Base-by-base conservation (phyloP, 805 yeast genomes). In the Candida parachauliodes region DNA sequence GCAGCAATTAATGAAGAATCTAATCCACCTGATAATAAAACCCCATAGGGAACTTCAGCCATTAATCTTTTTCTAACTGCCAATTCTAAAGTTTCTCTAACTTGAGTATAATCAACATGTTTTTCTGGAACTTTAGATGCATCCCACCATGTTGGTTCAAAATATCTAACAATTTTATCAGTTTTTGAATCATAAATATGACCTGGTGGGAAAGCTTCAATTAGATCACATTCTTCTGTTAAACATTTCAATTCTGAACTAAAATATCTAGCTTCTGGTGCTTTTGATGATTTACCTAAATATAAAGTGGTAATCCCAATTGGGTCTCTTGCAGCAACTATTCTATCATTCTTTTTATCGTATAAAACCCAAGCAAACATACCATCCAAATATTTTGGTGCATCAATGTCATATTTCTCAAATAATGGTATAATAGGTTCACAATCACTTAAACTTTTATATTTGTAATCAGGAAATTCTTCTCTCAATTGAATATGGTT, bases 21-120 rank as follows among this genome's bases (percentile, higher is more conserved):
- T 57, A 93, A 77, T 49, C 99, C 99, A 60, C 99, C 99, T 16
- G 96, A 88, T 50, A 93, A 74, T 51, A 93, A 72, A 32, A 93
- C 99, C 71, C 99, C 99, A 65, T 87, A 93, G 40, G 99, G 98
- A 45, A 93, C 99, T 73, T 93, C 99, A 40, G 98, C 93, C 99
- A 93, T 93, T 56, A 93, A 77, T 76, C 98, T 84, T 85, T 93
- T 93, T 75, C 98, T 84, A 39, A 93, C 99, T 34, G 98, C 88
- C 68, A 83, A 70, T 66, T 93, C 98, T 60, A 93, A 76, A 34
- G 86, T 63, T 54, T 81, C 83, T 65, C 96, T 82, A 44, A 93
- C 76, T 42, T 67, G 51, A 54, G 60, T 77, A 59, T 72, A 79
- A 60, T 91, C 95, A 32, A 83, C 86, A 30, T 81, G 87, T 42